phyloP scores from a whole-genome alignment of 2,329 filamentous ascomycete genomes.

The Fusarium denticulatum region DNA sequence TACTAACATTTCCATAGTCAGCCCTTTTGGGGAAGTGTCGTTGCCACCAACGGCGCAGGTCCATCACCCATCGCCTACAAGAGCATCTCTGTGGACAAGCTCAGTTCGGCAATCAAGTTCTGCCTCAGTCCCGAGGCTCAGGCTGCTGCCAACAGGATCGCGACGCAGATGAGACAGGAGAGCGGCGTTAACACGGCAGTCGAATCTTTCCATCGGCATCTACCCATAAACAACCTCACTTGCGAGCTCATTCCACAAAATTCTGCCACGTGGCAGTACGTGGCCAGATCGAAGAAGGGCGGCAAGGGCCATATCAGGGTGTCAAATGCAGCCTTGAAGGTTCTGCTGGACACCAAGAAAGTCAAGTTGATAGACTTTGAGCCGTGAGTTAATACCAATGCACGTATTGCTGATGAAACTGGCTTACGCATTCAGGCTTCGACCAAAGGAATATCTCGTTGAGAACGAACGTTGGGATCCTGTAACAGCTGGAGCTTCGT shows the following conservation, averaged over 20 bases:
- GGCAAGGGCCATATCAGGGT: rapidly evolving
- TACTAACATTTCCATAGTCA: not conserved
- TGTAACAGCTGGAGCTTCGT: not conserved
- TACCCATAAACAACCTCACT: not conserved
- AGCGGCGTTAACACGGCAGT: not conserved
- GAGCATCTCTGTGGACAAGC: conserved; percentile 24
- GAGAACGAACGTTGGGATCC: conserved; percentile 2
- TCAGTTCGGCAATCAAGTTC: conserved; percentile 30
- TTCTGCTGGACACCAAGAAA: not conserved
- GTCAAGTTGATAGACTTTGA: not conserved
- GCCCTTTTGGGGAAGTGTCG: conserved; percentile 27
- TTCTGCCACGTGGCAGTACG: not conserved
- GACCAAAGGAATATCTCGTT: not conserved
- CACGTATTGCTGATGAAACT: rapidly evolving
- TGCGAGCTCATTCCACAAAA: not conserved
- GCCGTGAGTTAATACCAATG: not conserved
- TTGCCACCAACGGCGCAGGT: conserved; percentile 10
- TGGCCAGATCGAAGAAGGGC: not conserved
- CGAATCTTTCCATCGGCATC: conserved; percentile 1
- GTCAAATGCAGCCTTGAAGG: not conserved
- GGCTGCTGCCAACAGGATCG: not conserved
- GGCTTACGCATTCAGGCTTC: not conserved
- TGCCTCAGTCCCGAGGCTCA: conserved; percentile 22
- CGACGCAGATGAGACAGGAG: conserved; percentile 5
- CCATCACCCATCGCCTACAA: conserved; percentile 7